A percentile compares a stretch with the other conserved stretches of the same genome.
Conservation (phyloP, 176 grass and related monocot genomes). For the Raddia guianensis region DNA sequence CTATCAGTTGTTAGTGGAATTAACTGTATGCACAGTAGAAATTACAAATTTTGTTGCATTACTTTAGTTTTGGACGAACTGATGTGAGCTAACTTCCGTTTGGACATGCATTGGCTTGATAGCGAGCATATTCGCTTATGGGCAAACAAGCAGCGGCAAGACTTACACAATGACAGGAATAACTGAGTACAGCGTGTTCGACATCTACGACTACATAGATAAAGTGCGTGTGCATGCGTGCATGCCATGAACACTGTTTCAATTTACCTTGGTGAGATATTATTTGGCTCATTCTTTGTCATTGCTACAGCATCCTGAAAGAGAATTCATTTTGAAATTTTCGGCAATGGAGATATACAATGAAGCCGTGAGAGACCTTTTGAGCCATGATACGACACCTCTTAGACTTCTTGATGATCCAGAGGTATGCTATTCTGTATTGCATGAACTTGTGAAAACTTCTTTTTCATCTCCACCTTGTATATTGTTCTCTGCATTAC, state of each 20-base stretch:
- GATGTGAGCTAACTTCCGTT: conserved; percentile 25
- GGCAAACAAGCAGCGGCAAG: conserved; percentile 97
- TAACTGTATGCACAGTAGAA: conserved; percentile 60
- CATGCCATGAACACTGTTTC: background rate
- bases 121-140: conserved; percentile 98
- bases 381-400: conserved; percentile 66
- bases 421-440: conserved; percentile 61
- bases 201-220: conserved; percentile 85
- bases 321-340: conserved; percentile 87
- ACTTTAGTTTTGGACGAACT: conserved; percentile 4
- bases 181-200: conserved; percentile 68
- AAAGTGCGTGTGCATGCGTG: conserved; percentile 47
- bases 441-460: conserved; percentile 20
- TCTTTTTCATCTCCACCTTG: background rate
- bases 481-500: conserved; percentile 10
- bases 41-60: conserved; percentile 1
- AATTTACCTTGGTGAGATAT: background rate
- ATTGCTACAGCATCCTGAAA: conserved; percentile 77
- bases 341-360: conserved; percentile 99
- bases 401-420: conserved; percentile 99
- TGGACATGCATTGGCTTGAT: conserved; percentile 32
- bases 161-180: conserved; percentile 96
- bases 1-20: conserved; percentile 92
- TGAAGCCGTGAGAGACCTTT: conserved; percentile 91
- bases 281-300: background rate